Conservation (phyloP, 179 eudicot genomes). For the Beta macrorhiza region DNA sequence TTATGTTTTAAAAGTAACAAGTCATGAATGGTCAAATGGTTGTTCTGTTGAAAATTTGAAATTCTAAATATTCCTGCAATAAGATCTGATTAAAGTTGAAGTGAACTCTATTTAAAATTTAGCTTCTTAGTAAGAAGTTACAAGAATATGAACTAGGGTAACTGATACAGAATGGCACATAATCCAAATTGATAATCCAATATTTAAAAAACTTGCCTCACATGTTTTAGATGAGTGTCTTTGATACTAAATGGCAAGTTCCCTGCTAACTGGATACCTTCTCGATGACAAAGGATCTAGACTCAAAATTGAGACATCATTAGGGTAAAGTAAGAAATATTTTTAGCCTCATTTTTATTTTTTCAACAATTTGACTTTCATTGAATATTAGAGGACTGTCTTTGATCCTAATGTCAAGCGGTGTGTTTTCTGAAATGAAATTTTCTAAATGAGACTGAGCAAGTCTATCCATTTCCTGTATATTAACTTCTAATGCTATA, state of each 20-base stretch:
- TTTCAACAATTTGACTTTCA: not conserved
- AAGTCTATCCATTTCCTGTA: not conserved
- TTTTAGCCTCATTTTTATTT: not conserved
- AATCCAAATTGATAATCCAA: too few species aligned
- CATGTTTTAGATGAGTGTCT: not conserved
- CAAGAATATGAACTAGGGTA: too few species aligned
- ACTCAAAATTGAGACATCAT: not conserved
- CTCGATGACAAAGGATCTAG: not conserved
- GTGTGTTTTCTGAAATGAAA: not conserved
- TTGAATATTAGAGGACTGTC: not conserved
- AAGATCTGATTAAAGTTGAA: not conserved
- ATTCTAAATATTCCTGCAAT: not conserved
- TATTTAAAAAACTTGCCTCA: too few species aligned
- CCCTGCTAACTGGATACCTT: too few species aligned
- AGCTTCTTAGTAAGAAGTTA: not conserved
- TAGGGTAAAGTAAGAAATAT: not conserved
- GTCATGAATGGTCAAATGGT: not conserved
- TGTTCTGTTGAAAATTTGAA: too few species aligned
- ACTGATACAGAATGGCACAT: too few species aligned
- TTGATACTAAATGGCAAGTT: not conserved
- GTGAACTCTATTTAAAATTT: too few species aligned
- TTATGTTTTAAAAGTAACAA: not conserved
- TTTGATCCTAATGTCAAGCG: not conserved
- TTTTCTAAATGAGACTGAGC: not conserved
- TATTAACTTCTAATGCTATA: slow-evolving; percentile 18